These are phyloP conservation scores for Coffea humblotiana DNA, from an alignment of 305 asterid genomes.

Conservation along the genomic window DNA sequence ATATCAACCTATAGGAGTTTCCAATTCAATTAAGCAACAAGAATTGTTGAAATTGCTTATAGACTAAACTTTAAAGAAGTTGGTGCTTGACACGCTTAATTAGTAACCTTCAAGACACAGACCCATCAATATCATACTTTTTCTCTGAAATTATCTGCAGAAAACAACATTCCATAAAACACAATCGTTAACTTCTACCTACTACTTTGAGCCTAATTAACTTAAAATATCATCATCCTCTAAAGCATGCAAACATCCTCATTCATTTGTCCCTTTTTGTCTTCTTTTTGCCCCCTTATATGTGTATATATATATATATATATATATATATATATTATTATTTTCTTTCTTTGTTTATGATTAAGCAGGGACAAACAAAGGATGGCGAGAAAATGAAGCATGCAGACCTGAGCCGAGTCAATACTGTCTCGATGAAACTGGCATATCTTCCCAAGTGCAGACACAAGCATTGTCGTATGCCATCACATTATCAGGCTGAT, in stretches of 20 bases:
- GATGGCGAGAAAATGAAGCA: not conserved
- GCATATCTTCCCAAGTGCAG: constrained; percentile 90
- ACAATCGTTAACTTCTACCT: not conserved
- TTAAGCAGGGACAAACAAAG: not conserved
- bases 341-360: not conserved
- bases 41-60: not conserved
- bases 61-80: not conserved
- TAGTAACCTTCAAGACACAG: not conserved
- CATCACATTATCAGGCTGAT: constrained; percentile 75
- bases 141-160: not conserved
- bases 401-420: constrained; percentile 72
- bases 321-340: too few relatives aligned
- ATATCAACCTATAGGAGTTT: not conserved
- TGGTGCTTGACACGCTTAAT: not conserved
- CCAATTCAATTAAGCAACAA: not conserved
- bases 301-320: too few relatives aligned
- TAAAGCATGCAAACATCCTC: not conserved
- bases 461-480: constrained; percentile 91
- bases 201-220: not conserved
- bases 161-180: not conserved
- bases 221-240: not conserved
- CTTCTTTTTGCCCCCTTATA: not conserved
- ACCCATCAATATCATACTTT: not conserved
- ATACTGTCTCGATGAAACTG: constrained; percentile 83
- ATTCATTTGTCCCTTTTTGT: not conserved